A percentile compares a stretch with the other conserved stretches of the same genome.
Evolutionary conservation across 1,284 basidiomycete genomes (phyloP).

Genomic region (Sanguinoderma infundibulare): DNA sequence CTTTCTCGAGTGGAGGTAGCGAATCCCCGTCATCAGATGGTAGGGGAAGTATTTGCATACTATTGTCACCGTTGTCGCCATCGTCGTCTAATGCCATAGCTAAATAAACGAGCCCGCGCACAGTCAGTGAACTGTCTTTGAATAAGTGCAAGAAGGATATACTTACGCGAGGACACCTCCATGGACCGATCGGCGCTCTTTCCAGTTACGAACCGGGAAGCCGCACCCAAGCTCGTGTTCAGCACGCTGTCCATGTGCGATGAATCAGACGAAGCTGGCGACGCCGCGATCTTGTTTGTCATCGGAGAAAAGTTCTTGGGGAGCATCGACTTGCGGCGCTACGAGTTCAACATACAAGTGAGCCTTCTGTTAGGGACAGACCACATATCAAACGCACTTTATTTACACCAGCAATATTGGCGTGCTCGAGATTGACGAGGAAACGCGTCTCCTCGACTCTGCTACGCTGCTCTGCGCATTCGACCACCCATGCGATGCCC

Average conservation of each 20-base stretch:
- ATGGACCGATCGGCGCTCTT: neutral
- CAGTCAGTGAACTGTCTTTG: neutral
- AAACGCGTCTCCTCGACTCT: conserved; percentile 72
- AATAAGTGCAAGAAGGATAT: conserved; percentile 1
- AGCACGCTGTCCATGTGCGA: conserved; percentile 1
- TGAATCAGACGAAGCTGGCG: conserved; percentile 22
- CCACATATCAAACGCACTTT: conserved; percentile 52
- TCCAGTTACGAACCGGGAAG: neutral
- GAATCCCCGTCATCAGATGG: conserved; percentile 11
- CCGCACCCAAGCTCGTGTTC: neutral
- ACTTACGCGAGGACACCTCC: conserved; percentile 22
- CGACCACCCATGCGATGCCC: conserved; percentile 91
- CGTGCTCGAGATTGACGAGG: conserved; percentile 68
- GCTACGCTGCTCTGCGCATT: conserved; percentile 75
- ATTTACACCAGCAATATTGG: conserved; percentile 66
- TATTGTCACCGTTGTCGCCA: conserved; percentile 49
- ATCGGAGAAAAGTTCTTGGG: conserved; percentile 52
- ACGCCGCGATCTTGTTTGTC: conserved; percentile 4
- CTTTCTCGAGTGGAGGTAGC: conserved; percentile 60
- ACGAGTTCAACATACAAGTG: neutral
- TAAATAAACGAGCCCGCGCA: conserved; percentile 1
- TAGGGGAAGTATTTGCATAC: conserved; percentile 2
- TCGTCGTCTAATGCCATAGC: conserved; percentile 37
- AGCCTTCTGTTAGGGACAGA: conserved; percentile 4
- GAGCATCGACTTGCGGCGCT: conserved; percentile 71